Conservation (phyloP, 192 early-diverging fungal species). For the Jimgerdemannia lactiflua region DNA sequence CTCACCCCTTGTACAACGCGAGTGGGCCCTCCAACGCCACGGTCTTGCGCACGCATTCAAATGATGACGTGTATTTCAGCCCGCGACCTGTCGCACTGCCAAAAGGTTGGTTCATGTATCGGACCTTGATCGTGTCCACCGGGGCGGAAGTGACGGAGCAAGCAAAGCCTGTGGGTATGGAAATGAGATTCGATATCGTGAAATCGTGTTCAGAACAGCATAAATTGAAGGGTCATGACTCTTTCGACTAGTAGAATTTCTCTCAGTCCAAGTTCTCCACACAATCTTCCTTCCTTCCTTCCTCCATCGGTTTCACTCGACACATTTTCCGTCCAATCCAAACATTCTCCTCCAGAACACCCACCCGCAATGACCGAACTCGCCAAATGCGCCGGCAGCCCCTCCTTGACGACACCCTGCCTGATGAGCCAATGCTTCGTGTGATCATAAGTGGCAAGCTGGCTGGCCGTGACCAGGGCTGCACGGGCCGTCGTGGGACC, state of each 20-base stretch:
- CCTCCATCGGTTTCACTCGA: constrained; percentile 30
- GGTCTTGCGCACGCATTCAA: constrained; percentile 33
- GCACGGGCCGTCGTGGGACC: constrained; percentile 43
- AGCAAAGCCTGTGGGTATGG: constrained; percentile 18
- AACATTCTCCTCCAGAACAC: constrained; percentile 12
- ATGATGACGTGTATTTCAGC: constrained; percentile 16
- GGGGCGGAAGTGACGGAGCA: constrained; percentile 32
- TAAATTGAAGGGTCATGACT: too few species aligned
- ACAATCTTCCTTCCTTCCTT: constrained; percentile 19
- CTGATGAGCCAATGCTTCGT: constrained; percentile 42
- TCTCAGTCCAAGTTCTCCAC: too few species aligned
- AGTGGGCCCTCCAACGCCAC: constrained; percentile 35
- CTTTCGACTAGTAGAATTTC: too few species aligned
- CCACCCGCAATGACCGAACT: constrained; percentile 37
- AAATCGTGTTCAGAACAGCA: too few species aligned
- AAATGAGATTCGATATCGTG: not conserved
- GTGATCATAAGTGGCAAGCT: constrained; percentile 48
- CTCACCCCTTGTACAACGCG: constrained; percentile 42
- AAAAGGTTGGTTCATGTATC: constrained; percentile 40
- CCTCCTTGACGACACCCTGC: constrained; percentile 31
- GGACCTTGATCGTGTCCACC: constrained; percentile 32
- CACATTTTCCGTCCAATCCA: constrained; percentile 33
- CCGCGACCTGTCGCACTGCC: constrained; percentile 21
- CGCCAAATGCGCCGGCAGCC: constrained; percentile 31
- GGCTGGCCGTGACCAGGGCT: constrained; percentile 44